A percentile compares a stretch with the other conserved stretches of the same genome.
These are phyloP conservation scores for Cercospora canescens DNA, from an alignment of 2,329 filamentous ascomycete genomes.

Conservation along the genomic window DNA sequence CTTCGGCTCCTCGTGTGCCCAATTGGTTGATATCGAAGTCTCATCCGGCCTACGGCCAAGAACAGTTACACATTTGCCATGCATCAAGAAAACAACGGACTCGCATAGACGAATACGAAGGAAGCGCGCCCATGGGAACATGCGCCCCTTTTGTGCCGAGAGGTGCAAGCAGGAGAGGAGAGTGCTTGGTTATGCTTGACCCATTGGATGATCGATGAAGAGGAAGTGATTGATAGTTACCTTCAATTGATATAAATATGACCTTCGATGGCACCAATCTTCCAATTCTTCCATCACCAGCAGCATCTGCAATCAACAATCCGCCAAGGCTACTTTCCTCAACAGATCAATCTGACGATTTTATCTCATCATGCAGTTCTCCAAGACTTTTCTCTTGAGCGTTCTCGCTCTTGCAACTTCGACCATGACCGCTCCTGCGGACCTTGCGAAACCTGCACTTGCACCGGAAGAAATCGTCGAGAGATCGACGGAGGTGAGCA, in stretches of 20 bases:
- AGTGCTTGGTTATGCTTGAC: neutral
- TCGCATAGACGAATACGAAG: neutral
- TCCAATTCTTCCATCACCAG: neutral
- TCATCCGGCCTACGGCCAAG: no score
- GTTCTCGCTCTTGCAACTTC: neutral
- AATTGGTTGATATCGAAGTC: no score
- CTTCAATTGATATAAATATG: neutral
- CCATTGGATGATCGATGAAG: neutral
- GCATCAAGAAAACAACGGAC: no score
- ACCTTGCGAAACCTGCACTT: neutral
- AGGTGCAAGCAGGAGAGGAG: neutral
- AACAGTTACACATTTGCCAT: no score
- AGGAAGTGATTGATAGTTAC: neutral
- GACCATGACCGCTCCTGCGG: neutral
- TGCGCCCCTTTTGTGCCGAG: neutral
- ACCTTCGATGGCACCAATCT: neutral
- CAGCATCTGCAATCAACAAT: neutral
- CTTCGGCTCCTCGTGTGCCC: no score
- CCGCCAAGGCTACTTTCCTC: no score
- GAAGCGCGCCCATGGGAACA: neutral
- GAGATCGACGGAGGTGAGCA: neutral
- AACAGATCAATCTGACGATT: neutral
- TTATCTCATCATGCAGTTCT: neutral
- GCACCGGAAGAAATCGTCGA: neutral
- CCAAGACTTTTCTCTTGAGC: neutral